These are phyloP conservation scores for Teunomyces aglyptinius DNA, from an alignment of 805 yeast genomes.

Conservation along the genomic window DNA sequence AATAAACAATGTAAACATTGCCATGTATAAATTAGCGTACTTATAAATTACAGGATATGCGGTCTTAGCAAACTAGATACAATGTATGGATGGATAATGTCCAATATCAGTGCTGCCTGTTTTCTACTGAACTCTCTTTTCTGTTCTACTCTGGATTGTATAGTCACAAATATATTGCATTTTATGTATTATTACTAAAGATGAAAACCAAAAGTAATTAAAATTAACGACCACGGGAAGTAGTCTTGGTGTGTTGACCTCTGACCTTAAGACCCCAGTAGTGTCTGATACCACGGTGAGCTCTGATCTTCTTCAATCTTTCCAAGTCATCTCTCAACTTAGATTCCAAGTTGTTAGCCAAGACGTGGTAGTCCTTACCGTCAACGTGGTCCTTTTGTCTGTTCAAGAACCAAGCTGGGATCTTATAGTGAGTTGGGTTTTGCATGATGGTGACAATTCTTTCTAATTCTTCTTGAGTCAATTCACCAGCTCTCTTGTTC, in stretches of 20 bases:
- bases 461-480: slow-evolving; percentile 99
- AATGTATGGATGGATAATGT: background rate
- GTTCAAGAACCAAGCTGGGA: slow-evolving; percentile 99
- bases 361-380: slow-evolving; percentile 98
- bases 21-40: too few relatives aligned
- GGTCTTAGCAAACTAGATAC: too few relatives aligned
- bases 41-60: too few relatives aligned
- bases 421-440: slow-evolving; percentile 98
- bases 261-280: slow-evolving; percentile 99
- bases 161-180: slow-evolving; percentile 8
- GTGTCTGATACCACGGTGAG: slow-evolving; percentile 99
- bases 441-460: slow-evolving; percentile 99
- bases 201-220: slow-evolving; percentile 12
- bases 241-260: slow-evolving; percentile 99
- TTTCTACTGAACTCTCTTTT: background rate
- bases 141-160: background rate
- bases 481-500: slow-evolving; percentile 99
- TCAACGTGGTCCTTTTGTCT: slow-evolving; percentile 98
- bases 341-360: slow-evolving; percentile 98
- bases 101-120: background rate
- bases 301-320: slow-evolving; percentile 99
- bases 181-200: slow-evolving; percentile 9
- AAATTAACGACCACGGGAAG: slow-evolving; percentile 81
- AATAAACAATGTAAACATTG: too few relatives aligned
- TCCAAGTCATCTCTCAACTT: slow-evolving; percentile 99